A percentile compares a stretch with the other conserved stretches of the same genome.
Conservation (phyloP, 768 basidiomycete species). For the Pholiota microspora region DNA sequence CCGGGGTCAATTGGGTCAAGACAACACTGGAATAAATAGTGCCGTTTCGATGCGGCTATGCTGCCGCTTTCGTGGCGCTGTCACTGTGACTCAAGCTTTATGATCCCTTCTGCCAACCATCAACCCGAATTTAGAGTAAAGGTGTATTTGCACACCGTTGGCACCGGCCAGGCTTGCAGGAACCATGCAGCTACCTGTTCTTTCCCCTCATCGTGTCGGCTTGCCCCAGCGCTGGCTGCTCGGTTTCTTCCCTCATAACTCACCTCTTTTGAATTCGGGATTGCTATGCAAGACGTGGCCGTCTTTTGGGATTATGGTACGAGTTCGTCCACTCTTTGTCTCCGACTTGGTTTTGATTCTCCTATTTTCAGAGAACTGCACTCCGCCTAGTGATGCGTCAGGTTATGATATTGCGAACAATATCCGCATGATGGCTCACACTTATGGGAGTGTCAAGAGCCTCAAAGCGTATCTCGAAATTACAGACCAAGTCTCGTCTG, state of each 20-base stretch:
- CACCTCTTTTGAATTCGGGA: background rate
- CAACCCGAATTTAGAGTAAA: background rate
- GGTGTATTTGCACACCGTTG: too few species aligned
- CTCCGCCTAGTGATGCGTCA: constrained; percentile 22
- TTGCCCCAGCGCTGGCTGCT: too few species aligned
- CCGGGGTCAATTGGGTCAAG: too few species aligned
- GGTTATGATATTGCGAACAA: constrained; percentile 27
- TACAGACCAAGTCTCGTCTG: constrained; percentile 19
- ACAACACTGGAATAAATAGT: too few species aligned
- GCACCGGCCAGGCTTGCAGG: too few species aligned
- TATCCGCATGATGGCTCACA: constrained; percentile 24
- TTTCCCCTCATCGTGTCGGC: background rate
- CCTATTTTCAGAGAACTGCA: constrained; percentile 30
- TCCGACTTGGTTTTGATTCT: background rate
- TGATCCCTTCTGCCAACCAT: background rate
- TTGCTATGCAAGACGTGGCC: constrained; percentile 23
- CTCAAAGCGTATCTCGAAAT: constrained; percentile 32
- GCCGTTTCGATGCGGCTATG: too few species aligned
- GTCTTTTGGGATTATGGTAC: constrained; percentile 44
- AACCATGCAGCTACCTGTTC: too few species aligned
- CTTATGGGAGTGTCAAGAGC: constrained; percentile 26
- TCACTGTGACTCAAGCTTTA: background rate
- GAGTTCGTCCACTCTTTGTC: constrained; percentile 1
- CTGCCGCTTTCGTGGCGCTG: too few species aligned
- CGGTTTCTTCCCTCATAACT: too few species aligned